These are phyloP conservation scores for Vaccinium macrocarpon DNA, from an alignment of 148 eudicot genomes.

Conservation along the genomic window DNA sequence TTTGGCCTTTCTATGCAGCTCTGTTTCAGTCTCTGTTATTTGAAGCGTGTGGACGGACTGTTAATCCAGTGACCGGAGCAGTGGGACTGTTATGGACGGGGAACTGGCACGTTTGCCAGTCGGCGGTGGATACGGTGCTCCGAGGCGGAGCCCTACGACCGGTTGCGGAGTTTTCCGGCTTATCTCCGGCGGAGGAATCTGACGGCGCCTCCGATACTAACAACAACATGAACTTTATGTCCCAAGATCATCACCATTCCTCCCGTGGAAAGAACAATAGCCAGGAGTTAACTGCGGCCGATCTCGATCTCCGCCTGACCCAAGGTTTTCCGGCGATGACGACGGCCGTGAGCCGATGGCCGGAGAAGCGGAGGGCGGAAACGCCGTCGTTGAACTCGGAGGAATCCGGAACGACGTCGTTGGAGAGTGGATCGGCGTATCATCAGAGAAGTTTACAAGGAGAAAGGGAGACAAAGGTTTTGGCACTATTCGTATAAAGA, in stretches of 20 bases:
- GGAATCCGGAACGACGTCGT: constrained; percentile 47
- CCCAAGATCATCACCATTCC: constrained; percentile 19
- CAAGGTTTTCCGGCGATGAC: constrained; percentile 17
- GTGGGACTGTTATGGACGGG: constrained; percentile 50
- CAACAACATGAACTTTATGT: constrained; percentile 17
- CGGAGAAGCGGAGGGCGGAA: constrained; percentile 22
- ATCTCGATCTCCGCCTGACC: constrained; percentile 23
- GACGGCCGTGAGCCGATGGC: neutral
- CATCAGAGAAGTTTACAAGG: constrained; percentile 9
- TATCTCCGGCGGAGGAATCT: constrained; percentile 9
- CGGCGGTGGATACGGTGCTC: constrained; percentile 50
- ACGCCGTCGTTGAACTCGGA: constrained; percentile 34
- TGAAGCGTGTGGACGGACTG: constrained; percentile 52
- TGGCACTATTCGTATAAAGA: constrained; percentile 31
- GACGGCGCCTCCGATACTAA: constrained; percentile 13
- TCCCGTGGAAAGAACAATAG: neutral
- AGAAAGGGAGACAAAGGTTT: constrained; percentile 25
- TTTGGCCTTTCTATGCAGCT: constrained; percentile 27
- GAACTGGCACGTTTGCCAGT: constrained; percentile 47
- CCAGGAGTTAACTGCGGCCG: constrained; percentile 1
- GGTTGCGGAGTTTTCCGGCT: constrained; percentile 16
- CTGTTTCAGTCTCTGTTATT: constrained; percentile 47
- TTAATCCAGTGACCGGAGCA: constrained; percentile 53
- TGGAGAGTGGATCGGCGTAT: constrained; percentile 31
- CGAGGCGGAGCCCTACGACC: constrained; percentile 34